These are phyloP conservation scores for Paraphaeosphaeria sporulosa DNA, from an alignment of 2,329 filamentous ascomycete species.

Conservation along the genomic window DNA sequence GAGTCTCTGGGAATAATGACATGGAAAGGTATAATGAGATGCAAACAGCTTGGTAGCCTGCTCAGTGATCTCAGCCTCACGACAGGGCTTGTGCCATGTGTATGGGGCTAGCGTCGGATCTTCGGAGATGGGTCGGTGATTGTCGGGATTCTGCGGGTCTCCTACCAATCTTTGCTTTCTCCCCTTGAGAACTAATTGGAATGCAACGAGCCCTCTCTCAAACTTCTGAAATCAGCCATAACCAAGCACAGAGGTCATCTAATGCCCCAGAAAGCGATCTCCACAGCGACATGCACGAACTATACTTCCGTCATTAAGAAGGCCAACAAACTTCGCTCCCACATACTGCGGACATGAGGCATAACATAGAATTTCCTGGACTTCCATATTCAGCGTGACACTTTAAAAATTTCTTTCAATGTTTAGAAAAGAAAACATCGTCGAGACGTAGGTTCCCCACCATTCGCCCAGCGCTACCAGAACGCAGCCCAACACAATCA, in stretches of 20 bases:
- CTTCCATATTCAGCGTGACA: neutral
- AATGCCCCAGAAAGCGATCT: neutral
- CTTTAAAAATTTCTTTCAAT: neutral
- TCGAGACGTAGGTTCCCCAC: neutral
- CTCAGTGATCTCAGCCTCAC: neutral
- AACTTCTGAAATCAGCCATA: neutral
- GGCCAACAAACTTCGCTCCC: neutral
- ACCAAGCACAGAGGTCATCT: neutral
- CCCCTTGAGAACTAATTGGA: too few species aligned
- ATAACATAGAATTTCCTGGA: neutral
- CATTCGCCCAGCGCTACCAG: neutral
- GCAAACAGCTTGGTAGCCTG: neutral
- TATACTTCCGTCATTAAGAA: neutral
- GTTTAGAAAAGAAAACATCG: neutral
- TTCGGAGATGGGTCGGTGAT: neutral
- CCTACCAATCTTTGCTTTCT: too few species aligned
- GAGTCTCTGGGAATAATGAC: neutral
- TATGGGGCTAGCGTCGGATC: conserved; percentile 2
- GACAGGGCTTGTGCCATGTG: neutral
- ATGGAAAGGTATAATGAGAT: neutral
- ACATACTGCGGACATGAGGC: neutral
- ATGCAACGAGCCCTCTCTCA: neutral
- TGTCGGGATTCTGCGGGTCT: neutral
- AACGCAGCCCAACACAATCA: neutral
- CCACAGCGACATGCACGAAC: neutral